Evolutionary conservation across 75 land plant genomes (phyloP), one percentile per base, ranked within the genome.

Genomic region (Selaginella moellendorffii): DNA sequence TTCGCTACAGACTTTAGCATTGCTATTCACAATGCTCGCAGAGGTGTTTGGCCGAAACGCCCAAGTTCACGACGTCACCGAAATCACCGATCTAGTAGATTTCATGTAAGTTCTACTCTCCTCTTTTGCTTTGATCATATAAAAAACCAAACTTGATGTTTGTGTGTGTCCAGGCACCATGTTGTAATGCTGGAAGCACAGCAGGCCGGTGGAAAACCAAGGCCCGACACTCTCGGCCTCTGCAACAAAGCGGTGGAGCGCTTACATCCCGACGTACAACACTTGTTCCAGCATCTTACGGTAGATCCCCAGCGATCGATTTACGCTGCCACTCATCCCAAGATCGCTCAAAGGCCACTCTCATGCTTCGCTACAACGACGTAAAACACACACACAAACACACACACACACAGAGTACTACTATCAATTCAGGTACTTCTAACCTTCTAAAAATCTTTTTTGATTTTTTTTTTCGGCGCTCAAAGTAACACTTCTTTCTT

Each of bases 261-360:
- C 36, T 65, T 95, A 14, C 90, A 85, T 28, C 88, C 99, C 20
- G 99, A 95, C 58, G 72, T 95, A 54, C 87, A 83, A 65, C 85
- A 81, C 62, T 82, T 86, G 58, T 78, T 95, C 31, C 81, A 80
- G 27, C 99, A 95, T 72, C 65, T 95, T 58, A 80, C 80, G 66
- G 65, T 80, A 26, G 99, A 95, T 69, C 66, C 69, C 0, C 81
- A 68, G 36, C 75, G 75, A 28, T 95, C 99, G 28, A 81, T 95
- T 2, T 95, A 95, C 80, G 99, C 99, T 30, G 96, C 97, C 1
- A 86, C 87, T 61, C 97, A 86, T 64, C 85, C 91, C 30, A 95
- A 86, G 76, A 61, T 85, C 0, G 73, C 68, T 24, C 96, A 85
- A 29, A 85, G 81, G 62, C 77, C 86, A 27, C 53, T 76, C 10